Evolutionary conservation across 768 basidiomycete species (phyloP).

Genomic region (Mycena vitilis): DNA sequence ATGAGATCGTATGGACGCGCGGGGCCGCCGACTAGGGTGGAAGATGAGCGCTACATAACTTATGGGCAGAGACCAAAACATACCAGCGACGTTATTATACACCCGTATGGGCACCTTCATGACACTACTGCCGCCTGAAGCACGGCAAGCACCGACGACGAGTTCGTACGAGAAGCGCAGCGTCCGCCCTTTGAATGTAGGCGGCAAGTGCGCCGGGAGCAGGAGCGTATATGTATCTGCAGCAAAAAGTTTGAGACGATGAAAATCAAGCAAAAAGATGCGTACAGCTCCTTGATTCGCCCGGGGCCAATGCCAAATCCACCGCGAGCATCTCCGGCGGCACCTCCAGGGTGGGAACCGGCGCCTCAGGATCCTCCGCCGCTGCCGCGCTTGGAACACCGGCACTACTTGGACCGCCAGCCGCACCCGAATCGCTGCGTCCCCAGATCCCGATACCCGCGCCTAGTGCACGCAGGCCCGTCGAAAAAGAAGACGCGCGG

Average conservation of each 20-base stretch:
- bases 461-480: constrained; percentile 62
- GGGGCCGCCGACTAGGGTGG: constrained; percentile 59
- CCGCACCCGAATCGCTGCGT: constrained; percentile 35
- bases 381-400: neutral
- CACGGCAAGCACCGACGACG: constrained; percentile 87
- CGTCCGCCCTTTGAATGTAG: constrained; percentile 88
- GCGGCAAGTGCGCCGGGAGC: constrained; percentile 86
- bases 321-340: constrained; percentile 91
- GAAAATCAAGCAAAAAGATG: constrained; percentile 36
- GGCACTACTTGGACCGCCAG: constrained; percentile 19
- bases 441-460: constrained; percentile 43
- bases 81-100: constrained; percentile 89
- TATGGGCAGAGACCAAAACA: constrained; percentile 36
- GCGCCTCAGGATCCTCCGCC: constrained; percentile 61
- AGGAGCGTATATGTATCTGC: constrained; percentile 83
- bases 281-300: constrained; percentile 87
- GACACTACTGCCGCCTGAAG: constrained; percentile 65
- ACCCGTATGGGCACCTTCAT: constrained; percentile 94
- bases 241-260: constrained; percentile 3
- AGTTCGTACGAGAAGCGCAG: constrained; percentile 92
- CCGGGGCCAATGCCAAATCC: constrained; percentile 84
- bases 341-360: constrained; percentile 87
- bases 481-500: constrained; percentile 64
- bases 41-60: neutral
- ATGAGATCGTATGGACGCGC: constrained; percentile 83